Evolutionary conservation across 192 early-diverging fungal species (phyloP).

Genomic region (Phlyctochytrium planicorne): DNA sequence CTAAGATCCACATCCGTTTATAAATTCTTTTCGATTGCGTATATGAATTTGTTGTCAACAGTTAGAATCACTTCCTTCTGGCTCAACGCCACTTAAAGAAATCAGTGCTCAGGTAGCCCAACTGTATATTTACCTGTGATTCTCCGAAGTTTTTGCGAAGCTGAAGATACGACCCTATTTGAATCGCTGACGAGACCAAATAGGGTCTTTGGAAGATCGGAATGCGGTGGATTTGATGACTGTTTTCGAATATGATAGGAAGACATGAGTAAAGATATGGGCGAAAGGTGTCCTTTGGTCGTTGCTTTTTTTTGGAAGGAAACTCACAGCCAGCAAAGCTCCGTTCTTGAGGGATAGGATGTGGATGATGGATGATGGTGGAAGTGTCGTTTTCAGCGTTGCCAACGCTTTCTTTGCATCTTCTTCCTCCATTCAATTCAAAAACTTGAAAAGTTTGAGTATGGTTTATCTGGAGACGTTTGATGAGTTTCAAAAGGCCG

Average conservation of each 20-base stretch:
- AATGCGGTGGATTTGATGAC: neutral
- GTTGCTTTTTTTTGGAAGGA: too few relatives aligned
- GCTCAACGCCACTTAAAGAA: neutral
- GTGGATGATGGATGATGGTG: neutral
- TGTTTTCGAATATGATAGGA: neutral
- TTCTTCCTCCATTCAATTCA: neutral
- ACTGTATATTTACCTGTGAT: neutral
- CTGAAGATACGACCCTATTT: neutral
- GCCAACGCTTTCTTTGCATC: neutral
- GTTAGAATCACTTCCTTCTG: neutral
- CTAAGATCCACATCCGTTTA: too few relatives aligned
- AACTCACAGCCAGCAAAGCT: neutral
- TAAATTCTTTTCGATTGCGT: neutral
- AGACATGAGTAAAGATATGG: too few relatives aligned
- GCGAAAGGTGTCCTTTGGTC: too few relatives aligned
- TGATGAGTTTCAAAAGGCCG: constrained; percentile 75
- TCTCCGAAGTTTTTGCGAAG: neutral
- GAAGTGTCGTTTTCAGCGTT: neutral
- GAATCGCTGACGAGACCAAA: neutral
- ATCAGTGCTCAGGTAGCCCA: neutral
- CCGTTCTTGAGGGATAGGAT: neutral
- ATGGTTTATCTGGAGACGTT: constrained; percentile 73
- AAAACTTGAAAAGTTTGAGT: neutral
- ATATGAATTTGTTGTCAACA: neutral
- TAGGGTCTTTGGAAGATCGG: neutral